A percentile compares a stretch with the other conserved stretches of the same genome.
These are phyloP conservation scores for Brassica incana DNA, from an alignment of 345 rosid genomes.

Conservation along the genomic window DNA sequence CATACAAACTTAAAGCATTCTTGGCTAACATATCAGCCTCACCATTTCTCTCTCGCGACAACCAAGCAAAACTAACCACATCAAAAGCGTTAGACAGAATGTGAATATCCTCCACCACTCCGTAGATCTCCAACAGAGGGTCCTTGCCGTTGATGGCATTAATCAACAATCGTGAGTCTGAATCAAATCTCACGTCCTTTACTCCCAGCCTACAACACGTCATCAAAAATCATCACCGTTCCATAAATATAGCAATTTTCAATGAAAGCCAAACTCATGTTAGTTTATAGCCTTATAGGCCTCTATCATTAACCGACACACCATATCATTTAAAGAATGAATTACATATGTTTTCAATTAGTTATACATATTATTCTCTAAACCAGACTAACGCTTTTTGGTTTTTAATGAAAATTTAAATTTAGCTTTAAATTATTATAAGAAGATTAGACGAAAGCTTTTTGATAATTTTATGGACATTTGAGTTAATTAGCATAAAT, in stretches of 20 bases:
- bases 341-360: background rate
- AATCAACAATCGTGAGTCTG: too few species aligned
- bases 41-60: too few species aligned
- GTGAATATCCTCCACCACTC: too few species aligned
- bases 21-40: too few species aligned
- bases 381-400: background rate
- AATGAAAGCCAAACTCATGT: background rate
- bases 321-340: background rate
- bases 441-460: background rate
- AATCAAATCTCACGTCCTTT: too few species aligned
- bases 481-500: background rate
- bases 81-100: too few species aligned
- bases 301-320: background rate
- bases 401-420: background rate
- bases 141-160: too few species aligned
- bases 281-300: background rate
- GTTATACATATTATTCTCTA: background rate
- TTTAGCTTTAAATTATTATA: background rate
- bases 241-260: background rate
- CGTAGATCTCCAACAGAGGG: too few species aligned
- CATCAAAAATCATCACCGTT: background rate
- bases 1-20: too few species aligned
- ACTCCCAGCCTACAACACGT: too few species aligned
- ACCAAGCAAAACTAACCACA: too few species aligned
- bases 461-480: background rate